These are phyloP conservation scores for Penicillium brevicompactum DNA, from an alignment of 2,329 filamentous ascomycete species.

Conservation along the genomic window DNA sequence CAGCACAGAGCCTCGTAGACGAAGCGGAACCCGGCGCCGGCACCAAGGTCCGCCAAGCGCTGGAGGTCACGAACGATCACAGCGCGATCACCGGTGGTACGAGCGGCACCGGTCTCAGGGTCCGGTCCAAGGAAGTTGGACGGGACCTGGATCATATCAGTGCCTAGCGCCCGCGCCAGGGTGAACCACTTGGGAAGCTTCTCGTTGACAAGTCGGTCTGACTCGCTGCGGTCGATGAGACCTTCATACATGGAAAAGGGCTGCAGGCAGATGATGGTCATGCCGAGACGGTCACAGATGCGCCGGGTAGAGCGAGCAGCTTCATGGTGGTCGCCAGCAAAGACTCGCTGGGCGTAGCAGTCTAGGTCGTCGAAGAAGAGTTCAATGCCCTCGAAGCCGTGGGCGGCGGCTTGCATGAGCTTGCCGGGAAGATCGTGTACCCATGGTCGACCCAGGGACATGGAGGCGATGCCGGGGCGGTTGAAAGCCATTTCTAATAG, in stretches of 20 bases:
- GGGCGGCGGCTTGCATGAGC: slow-evolving; percentile 63
- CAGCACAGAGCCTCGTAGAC: slow-evolving; percentile 74
- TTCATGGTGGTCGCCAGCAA: slow-evolving; percentile 24
- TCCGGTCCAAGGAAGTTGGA: slow-evolving; percentile 62
- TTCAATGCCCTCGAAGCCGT: slow-evolving; percentile 40
- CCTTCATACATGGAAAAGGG: slow-evolving; percentile 81
- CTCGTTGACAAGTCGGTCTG: slow-evolving; percentile 61
- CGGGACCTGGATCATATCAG: slow-evolving; percentile 74
- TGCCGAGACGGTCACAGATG: slow-evolving; percentile 43
- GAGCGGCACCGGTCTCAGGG: slow-evolving; percentile 38
- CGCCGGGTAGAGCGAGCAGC: slow-evolving; percentile 48
- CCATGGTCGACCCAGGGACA: slow-evolving; percentile 74
- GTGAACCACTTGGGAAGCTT: slow-evolving; percentile 68
- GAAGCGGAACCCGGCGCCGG: slow-evolving; percentile 43
- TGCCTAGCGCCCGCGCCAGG: slow-evolving; percentile 64
- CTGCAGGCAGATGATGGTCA: slow-evolving; percentile 60
- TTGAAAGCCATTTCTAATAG: slow-evolving; percentile 24
- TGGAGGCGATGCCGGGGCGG: slow-evolving; percentile 69
- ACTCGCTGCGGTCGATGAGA: slow-evolving; percentile 62
- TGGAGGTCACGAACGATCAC: slow-evolving; percentile 27
- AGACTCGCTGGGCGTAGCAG: slow-evolving; percentile 29
- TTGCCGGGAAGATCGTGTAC: slow-evolving; percentile 69
- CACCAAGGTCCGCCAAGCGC: slow-evolving; percentile 68
- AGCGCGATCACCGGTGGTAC: slow-evolving; percentile 37
- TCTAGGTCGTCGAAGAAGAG: slow-evolving; percentile 41